Evolutionary conservation across 148 eudicot genomes (phyloP).

Genomic region (Dysphania ambrosioides): DNA sequence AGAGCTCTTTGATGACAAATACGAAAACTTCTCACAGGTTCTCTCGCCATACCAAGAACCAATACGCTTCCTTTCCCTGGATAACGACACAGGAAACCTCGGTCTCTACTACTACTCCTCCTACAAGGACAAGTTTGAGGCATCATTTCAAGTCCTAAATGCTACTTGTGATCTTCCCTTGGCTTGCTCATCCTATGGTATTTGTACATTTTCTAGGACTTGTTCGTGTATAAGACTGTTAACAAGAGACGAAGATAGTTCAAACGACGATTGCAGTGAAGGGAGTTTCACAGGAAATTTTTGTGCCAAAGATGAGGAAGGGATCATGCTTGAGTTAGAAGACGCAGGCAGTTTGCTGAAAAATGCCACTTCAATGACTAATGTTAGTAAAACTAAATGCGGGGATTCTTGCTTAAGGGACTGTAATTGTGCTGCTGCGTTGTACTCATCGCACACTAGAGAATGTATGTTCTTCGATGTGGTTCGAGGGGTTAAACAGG

Average conservation of each 20-base stretch:
- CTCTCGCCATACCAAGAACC: conserved; percentile 32
- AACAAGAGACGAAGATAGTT: conserved; percentile 14
- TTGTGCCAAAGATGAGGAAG: conserved; percentile 38
- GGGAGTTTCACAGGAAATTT: conserved; percentile 19
- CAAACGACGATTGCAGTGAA: conserved; percentile 34
- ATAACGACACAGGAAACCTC: conserved; percentile 66
- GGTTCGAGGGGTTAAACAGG: conserved; percentile 63
- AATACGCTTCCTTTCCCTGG: conserved; percentile 52
- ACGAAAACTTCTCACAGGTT: conserved; percentile 49
- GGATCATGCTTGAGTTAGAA: conserved; percentile 56
- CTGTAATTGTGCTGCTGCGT: conserved; percentile 65
- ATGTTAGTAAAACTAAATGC: conserved; percentile 42
- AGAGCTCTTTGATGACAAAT: conserved; percentile 49
- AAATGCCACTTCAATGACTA: conserved; percentile 17
- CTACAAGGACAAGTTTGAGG: conserved; percentile 46
- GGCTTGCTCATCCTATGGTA: conserved; percentile 60
- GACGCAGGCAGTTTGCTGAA: conserved; percentile 50
- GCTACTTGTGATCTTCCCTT: conserved; percentile 78
- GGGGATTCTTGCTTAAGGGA: conserved; percentile 49
- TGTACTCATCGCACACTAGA: conserved; percentile 25
- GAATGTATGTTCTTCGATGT: conserved; percentile 57
- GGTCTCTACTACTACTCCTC: conserved; percentile 62
- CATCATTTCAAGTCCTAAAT: conserved; percentile 58
- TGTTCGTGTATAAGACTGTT: conserved; percentile 61
- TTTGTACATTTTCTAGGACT: conserved; percentile 54